Evolutionary conservation across 352 stramenopile genomes (phyloP).

Genomic region (Blastocystis sp.): DNA sequence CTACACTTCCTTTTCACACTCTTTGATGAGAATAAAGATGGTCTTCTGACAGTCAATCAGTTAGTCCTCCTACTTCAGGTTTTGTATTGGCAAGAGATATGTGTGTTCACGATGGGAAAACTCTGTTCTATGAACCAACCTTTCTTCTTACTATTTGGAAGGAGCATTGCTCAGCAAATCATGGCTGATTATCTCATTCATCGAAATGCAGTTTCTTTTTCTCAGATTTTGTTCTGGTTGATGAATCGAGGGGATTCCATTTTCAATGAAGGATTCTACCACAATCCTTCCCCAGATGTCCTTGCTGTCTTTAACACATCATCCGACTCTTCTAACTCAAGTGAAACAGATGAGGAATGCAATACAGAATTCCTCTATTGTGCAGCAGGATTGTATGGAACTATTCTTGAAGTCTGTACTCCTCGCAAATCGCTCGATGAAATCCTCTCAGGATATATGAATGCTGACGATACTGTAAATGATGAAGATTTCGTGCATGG

Average conservation of each 20-base stretch:
- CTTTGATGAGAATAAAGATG: not conserved
- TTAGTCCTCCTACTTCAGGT: not conserved
- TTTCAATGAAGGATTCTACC: not conserved
- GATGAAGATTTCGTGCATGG: not conserved
- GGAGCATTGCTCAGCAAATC: not conserved
- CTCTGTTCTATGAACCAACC: not conserved
- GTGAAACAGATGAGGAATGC: too few relatives aligned
- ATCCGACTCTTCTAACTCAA: not conserved
- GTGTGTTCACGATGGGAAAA: conserved; percentile 3
- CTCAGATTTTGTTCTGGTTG: conserved; percentile 34
- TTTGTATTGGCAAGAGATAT: conserved; percentile 33
- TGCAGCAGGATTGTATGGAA: not conserved
- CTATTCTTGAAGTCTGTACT: not conserved
- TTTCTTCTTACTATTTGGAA: not conserved
- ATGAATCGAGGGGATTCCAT: conserved; percentile 5
- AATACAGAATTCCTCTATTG: not conserved
- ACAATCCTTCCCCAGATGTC: not conserved
- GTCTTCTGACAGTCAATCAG: not conserved
- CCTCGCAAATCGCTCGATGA: not conserved
- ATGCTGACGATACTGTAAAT: conserved; percentile 8
- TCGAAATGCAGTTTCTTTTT: not conserved
- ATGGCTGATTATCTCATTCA: not conserved
- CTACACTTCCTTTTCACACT: not conserved
- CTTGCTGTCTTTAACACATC: not conserved
- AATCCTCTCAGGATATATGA: not conserved